phyloP scores from a whole-genome alignment of 306 rosid species.

The Trifolium repens region DNA sequence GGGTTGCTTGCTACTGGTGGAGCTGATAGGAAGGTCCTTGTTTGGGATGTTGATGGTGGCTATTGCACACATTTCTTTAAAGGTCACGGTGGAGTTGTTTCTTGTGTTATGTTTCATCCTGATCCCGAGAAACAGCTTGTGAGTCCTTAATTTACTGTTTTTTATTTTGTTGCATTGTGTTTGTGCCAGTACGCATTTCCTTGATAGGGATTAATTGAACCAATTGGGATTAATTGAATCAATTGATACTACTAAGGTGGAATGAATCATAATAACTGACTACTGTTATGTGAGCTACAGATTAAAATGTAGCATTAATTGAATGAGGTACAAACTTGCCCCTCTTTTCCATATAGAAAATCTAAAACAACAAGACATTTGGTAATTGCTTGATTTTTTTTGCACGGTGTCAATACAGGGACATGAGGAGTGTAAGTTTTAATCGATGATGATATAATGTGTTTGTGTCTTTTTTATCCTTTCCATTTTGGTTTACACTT shows the following conservation, averaged over 20 bases:
- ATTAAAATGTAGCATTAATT: slow-evolving; percentile 12
- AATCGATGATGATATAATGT: neutral
- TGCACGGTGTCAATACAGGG: neutral
- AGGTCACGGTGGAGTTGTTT: slow-evolving; percentile 87
- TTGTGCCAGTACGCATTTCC: neutral
- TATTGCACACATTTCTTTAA: slow-evolving; percentile 90
- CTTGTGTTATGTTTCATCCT: slow-evolving; percentile 78
- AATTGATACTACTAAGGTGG: neutral
- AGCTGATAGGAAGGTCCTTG: slow-evolving; percentile 89
- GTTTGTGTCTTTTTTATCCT: neutral
- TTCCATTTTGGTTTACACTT: slow-evolving; percentile 10
- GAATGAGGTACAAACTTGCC: neutral
- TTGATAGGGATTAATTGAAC: neutral
- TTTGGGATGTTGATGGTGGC: slow-evolving; percentile 96
- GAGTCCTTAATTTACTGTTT: slow-evolving; percentile 40
- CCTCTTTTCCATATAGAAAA: neutral
- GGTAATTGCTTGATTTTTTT: neutral
- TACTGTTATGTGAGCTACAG: neutral
- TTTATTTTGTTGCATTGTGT: slow-evolving; percentile 14
- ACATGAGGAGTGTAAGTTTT: neutral
- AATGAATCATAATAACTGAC: slow-evolving; percentile 11
- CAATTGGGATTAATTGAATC: neutral
- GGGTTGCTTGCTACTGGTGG: slow-evolving; percentile 94
- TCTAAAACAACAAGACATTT: neutral
- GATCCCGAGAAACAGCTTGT: slow-evolving; percentile 75